Percentiles rank a stretch among this genome's conserved stretches.
phyloP scores from a whole-genome alignment of 2,329 filamentous ascomycete species.

The Tolypocladium tundrense region DNA sequence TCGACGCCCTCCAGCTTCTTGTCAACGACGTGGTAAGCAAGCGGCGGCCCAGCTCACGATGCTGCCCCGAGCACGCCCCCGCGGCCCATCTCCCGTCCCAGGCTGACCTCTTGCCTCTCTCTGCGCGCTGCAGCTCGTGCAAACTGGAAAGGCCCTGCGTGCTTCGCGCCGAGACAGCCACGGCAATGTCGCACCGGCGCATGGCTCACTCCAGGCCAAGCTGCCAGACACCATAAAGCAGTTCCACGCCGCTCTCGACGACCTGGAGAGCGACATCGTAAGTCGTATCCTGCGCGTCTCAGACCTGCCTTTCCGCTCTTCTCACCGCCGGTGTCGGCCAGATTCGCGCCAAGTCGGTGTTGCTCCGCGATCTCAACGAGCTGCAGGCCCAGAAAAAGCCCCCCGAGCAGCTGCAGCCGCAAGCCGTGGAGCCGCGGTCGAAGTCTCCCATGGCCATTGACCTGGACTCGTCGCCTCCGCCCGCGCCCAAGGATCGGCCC shows the following conservation, averaged over 20 bases:
- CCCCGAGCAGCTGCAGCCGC: constrained; percentile 9
- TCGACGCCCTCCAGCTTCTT: constrained; percentile 40
- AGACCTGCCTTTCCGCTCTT: not conserved
- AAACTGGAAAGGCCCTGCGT: constrained; percentile 47
- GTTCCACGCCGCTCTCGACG: constrained; percentile 45
- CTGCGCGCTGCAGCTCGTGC: constrained; percentile 35
- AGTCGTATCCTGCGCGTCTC: constrained; percentile 8
- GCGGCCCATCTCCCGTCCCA: not conserved
- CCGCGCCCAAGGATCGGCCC: constrained; percentile 17
- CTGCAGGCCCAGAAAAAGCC: constrained; percentile 18
- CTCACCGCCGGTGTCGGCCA: constrained; percentile 6
- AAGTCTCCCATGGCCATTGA: constrained; percentile 26
- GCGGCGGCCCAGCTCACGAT: not conserved
- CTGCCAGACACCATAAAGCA: constrained; percentile 34
- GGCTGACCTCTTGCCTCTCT: constrained; percentile 1
- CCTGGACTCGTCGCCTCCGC: constrained; percentile 21
- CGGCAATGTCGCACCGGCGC: constrained; percentile 22
- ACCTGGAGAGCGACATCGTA: constrained; percentile 48
- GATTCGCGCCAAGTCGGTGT: constrained; percentile 41
- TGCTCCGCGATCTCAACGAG: constrained; percentile 42
- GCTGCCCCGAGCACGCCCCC: not conserved
- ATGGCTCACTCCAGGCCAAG: constrained; percentile 26
- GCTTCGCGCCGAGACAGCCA: constrained; percentile 35
- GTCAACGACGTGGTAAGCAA: constrained; percentile 45
- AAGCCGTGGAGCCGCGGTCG: constrained; percentile 23